Evolutionary conservation across 306 rosid genomes (phyloP), one percentile per base, ranked within the genome.

Genomic region (Alnus glutinosa): DNA sequence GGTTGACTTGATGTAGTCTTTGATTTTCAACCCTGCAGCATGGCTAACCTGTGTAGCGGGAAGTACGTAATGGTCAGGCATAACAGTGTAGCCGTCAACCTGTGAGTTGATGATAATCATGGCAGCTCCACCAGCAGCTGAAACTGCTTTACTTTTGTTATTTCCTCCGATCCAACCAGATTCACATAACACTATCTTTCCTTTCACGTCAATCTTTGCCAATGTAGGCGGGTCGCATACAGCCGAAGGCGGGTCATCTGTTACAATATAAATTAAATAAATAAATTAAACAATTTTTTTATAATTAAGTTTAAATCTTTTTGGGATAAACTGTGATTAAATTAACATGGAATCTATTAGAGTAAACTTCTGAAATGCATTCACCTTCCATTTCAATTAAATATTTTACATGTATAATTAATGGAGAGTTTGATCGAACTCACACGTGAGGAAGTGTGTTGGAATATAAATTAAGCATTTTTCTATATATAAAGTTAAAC

Each of bases 41-140:
- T 73, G 86, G 77, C 87, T 85, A 55, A 89, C 82, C 3, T 76
- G 81, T 19, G 83, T 78, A 0, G 90, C 84, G 0, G 92, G 97
- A 0, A 91, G 86, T 15, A 85, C 89, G 9, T 82, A 66, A 68
- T 69, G 47, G 0, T 9, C 48, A 1, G 89, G 77, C 0, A 74
- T 36, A 5, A 81, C 79, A 9, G 19, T 86, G 49, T 62, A 88
- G 50, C 88, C 89, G 10, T 28, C 0, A 0, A 0, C 0, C 70
- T 71, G 28, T 36, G 46, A 28, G 75, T 86, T 89, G 28, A 80
- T 23, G 1, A 91, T 52, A n/a, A 91, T 89, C 89, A 89, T 83
- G 47, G 82, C 92, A 1, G 23, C 83, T 13, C 90, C 93, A 5
- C 90, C 86, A 4, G 87, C 78, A 52, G 42, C 15, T n/a, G 76